These are phyloP conservation scores for Xerocomellus amylosporus DNA, from an alignment of 768 basidiomycete species.

Conservation along the genomic window DNA sequence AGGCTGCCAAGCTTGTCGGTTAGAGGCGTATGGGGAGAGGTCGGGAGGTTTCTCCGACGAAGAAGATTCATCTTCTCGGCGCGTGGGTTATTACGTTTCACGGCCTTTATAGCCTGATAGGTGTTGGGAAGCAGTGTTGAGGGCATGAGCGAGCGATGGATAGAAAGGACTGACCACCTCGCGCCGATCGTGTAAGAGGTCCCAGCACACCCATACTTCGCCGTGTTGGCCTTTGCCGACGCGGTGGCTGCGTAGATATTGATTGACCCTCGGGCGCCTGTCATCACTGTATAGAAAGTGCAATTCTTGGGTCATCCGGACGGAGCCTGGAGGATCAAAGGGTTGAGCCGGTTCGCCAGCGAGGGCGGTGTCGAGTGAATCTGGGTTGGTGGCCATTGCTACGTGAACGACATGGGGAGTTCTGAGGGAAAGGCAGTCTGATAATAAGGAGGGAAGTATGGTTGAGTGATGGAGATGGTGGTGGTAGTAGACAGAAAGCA, in stretches of 20 bases:
- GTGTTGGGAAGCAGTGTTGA: constrained; percentile 6
- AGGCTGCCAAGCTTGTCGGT: constrained; percentile 66
- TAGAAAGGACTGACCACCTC: constrained; percentile 39
- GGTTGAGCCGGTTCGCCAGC: constrained; percentile 37
- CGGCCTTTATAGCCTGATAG: constrained; percentile 73
- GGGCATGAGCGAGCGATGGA: constrained; percentile 7
- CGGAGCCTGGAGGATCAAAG: constrained; percentile 42
- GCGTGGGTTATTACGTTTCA: constrained; percentile 68
- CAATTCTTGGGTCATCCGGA: constrained; percentile 49
- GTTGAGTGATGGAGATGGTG: constrained; percentile 24
- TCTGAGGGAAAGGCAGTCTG: constrained; percentile 4
- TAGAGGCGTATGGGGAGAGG: constrained; percentile 49
- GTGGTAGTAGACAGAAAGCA: constrained; percentile 24
- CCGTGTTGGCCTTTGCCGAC: constrained; percentile 92
- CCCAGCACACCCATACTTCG: constrained; percentile 74
- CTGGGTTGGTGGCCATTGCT: constrained; percentile 25
- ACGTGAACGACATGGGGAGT: constrained; percentile 29
- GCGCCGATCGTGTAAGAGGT: constrained; percentile 47
- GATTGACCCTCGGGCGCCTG: constrained; percentile 65
- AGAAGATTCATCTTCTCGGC: constrained; percentile 60
- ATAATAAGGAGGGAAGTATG: constrained; percentile 12
- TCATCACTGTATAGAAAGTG: constrained; percentile 40
- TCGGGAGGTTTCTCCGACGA: constrained; percentile 45
- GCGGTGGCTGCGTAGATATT: constrained; percentile 73
- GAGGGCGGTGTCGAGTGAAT: constrained; percentile 27